Percentiles rank a stretch among this genome's conserved stretches.
Evolutionary conservation across 163 green algal species (phyloP).

Genomic region (Trebouxia gelatinosa): DNA sequence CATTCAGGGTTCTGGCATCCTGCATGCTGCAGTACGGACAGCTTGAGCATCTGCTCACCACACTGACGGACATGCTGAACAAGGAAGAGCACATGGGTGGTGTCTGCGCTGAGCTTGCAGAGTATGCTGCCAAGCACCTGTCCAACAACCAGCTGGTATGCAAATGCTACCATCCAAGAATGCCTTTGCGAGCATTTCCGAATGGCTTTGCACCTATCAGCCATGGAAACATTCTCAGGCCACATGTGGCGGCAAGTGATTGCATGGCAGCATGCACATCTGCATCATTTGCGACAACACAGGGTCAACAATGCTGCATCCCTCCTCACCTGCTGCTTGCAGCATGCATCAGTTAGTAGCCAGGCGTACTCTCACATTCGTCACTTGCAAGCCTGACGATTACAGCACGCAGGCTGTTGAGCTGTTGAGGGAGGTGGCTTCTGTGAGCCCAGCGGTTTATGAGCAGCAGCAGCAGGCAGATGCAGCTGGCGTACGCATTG

Average conservation of each 20-base stretch:
- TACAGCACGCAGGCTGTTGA: constrained; percentile 47
- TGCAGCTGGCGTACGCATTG: constrained; percentile 57
- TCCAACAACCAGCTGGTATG: constrained; percentile 54
- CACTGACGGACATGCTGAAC: constrained; percentile 61
- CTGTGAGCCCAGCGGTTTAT: constrained; percentile 63
- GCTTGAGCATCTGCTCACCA: constrained; percentile 52
- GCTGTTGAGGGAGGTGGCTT: constrained; percentile 63
- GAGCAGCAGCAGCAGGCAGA: constrained; percentile 60
- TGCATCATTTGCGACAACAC: too few species aligned
- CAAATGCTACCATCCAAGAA: too few species aligned
- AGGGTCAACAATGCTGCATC: too few species aligned
- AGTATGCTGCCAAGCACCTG: constrained; percentile 42
- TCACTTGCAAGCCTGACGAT: too few species aligned
- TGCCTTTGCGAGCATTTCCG: too few species aligned
- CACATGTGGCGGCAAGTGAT: too few species aligned
- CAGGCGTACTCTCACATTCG: too few species aligned
- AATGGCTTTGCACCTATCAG: too few species aligned
- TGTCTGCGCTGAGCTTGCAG: constrained; percentile 59
- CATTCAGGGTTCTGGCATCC: constrained; percentile 48
- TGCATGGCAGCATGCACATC: too few species aligned
- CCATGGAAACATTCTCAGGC: too few species aligned
- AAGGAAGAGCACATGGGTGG: constrained; percentile 68
- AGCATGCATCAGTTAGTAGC: too few species aligned
- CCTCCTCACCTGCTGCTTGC: too few species aligned
- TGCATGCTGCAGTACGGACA: constrained; percentile 61